Conservation (phyloP, 768 basidiomycete species). For the Auricularia auricula-judae region DNA sequence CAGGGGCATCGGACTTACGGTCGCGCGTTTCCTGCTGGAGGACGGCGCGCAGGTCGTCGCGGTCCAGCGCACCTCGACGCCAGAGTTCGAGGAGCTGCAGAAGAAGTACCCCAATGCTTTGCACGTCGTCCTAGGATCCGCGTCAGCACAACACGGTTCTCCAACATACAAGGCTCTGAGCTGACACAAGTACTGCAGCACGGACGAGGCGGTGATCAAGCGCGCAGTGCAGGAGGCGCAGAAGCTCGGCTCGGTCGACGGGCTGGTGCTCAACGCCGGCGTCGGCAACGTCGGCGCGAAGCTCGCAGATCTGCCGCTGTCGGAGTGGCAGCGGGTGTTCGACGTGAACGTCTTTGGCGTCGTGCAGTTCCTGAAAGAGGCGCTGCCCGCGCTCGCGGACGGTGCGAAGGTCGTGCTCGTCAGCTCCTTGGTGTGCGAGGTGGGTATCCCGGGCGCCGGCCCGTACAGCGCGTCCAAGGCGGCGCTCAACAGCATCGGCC, state of each 20-base stretch:
- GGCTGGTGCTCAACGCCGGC: neutral
- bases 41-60: no score
- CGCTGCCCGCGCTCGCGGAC: neutral
- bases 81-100: no score
- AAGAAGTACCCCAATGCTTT: no score
- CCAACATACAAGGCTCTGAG: no score
- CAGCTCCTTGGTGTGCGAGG: neutral
- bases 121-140: no score
- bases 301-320: neutral
- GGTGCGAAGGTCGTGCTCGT: neutral
- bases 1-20: no score
- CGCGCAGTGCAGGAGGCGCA: neutral
- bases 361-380: neutral
- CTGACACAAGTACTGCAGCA: no score
- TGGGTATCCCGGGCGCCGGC: neutral
- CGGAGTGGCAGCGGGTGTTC: neutral
- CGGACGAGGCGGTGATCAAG: neutral
- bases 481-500: neutral
- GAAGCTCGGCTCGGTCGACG: neutral
- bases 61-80: no score
- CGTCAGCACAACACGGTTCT: no score
- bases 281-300: neutral
- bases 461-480: neutral
- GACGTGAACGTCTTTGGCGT: neutral
- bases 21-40: no score